Conservation (phyloP, 306 rosid species). For the Cicer judaicum region DNA sequence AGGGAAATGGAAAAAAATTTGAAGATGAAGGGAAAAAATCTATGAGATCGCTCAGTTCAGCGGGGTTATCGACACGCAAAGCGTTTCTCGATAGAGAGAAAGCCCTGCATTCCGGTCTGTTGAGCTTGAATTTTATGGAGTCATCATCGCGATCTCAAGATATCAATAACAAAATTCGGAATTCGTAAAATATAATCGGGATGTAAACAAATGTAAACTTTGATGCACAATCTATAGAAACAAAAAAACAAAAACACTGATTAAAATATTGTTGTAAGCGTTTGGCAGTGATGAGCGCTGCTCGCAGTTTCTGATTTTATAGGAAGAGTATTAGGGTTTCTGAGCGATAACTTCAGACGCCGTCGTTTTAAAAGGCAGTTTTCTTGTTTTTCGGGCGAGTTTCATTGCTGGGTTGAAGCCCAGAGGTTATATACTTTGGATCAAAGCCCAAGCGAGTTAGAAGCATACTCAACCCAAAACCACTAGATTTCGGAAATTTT, state of each 20-base stretch:
- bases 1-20: too few species aligned
- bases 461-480: too few species aligned
- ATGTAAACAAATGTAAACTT: background rate
- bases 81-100: conserved; percentile 49
- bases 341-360: background rate
- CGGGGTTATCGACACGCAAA: conserved; percentile 93
- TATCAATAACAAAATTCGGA: rapidly evolving
- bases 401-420: too few species aligned
- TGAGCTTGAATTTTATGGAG: conserved; percentile 89
- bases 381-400: background rate
- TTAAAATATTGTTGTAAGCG: too few species aligned
- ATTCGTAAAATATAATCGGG: too few species aligned
- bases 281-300: rapidly evolving
- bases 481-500: too few species aligned
- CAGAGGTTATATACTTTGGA: too few species aligned
- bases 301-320: conserved; percentile 27
- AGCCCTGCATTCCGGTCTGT: conserved; percentile 95
- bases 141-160: conserved; percentile 53
- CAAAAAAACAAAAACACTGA: rapidly evolving
- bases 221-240: too few species aligned
- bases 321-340: conserved; percentile 47
- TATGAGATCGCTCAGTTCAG: conserved; percentile 79
- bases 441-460: too few species aligned
- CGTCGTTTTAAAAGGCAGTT: background rate
- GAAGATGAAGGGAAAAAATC: rapidly evolving